Percentiles rank a stretch among this genome's conserved stretches.
These are phyloP conservation scores for Ophiocordyceps robertsii DNA, from an alignment of 2,329 filamentous ascomycete species.

Conservation along the genomic window DNA sequence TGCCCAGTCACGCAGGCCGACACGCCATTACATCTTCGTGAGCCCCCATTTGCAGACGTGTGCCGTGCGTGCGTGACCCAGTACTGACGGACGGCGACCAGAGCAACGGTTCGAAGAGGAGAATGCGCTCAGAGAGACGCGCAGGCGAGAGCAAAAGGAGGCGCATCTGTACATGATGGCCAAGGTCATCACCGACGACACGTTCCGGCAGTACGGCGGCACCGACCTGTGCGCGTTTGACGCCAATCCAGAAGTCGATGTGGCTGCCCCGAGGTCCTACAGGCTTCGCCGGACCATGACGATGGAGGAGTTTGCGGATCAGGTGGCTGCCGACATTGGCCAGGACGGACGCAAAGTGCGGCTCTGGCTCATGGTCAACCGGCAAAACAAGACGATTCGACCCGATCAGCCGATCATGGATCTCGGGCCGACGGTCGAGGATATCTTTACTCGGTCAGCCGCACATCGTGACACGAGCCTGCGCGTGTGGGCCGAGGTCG, in stretches of 20 bases:
- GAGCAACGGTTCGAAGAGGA: slow-evolving; percentile 72
- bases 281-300: slow-evolving; percentile 63
- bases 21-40: slow-evolving; percentile 70
- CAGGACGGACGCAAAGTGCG: slow-evolving; percentile 59
- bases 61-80: too few relatives aligned
- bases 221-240: slow-evolving; percentile 72
- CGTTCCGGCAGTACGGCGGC: slow-evolving; percentile 68
- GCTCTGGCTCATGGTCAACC: slow-evolving; percentile 95
- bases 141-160: slow-evolving; percentile 81
- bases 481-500: slow-evolving; percentile 76
- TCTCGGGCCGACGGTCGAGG: slow-evolving; percentile 62
- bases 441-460: slow-evolving; percentile 39
- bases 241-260: slow-evolving; percentile 46
- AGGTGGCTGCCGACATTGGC: slow-evolving; percentile 56
- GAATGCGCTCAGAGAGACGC: slow-evolving; percentile 58
- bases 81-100: slow-evolving; percentile 17
- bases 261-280: slow-evolving; percentile 58
- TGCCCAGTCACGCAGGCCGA: slow-evolving; percentile 63
- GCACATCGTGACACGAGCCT: slow-evolving; percentile 58
- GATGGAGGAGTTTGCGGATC: slow-evolving; percentile 58
- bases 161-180: slow-evolving; percentile 85
- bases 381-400: slow-evolving; percentile 90
- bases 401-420: slow-evolving; percentile 82
- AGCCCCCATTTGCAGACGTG: slow-evolving; percentile 14
- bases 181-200: slow-evolving; percentile 67